Percentiles rank a stretch among this genome's conserved stretches.
Conservation (phyloP, 1,139 yeast genomes). For the Meyerozyma sp. region DNA sequence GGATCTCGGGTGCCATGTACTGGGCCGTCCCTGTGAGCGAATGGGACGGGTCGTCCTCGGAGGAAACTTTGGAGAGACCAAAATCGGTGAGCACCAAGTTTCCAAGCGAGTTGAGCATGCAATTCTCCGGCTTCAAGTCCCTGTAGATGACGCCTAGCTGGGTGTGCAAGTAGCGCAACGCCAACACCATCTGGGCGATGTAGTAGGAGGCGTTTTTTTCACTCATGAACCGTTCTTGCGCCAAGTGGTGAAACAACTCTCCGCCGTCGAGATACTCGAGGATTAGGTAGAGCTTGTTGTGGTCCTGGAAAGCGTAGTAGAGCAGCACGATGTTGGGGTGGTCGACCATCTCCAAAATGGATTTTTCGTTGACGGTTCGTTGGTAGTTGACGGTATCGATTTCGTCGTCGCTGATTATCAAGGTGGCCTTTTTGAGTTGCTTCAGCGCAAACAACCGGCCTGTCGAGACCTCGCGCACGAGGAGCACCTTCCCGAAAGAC, state of each 20-base stretch:
- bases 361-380: conserved; percentile 36
- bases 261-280: conserved; percentile 93
- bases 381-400: conserved; percentile 9
- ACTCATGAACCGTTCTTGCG: conserved; percentile 39
- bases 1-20: conserved; percentile 94
- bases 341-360: conserved; percentile 40
- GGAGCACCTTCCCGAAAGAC: conserved; percentile 82
- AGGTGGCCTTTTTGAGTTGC: conserved; percentile 69
- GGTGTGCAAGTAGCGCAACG: conserved; percentile 69
- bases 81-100: conserved; percentile 86
- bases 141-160: conserved; percentile 81
- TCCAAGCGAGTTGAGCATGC: conserved; percentile 74
- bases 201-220: conserved; percentile 80
- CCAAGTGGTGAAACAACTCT: conserved; percentile 79
- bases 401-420: conserved; percentile 6
- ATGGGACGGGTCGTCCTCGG: conserved; percentile 39
- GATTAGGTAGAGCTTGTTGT: conserved; percentile 69
- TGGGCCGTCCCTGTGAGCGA: conserved; percentile 93
- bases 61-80: conserved; percentile 78
- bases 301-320: conserved; percentile 87
- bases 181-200: conserved; percentile 82
- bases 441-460: conserved; percentile 83
- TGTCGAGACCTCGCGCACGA: conserved; percentile 64
- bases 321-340: conserved; percentile 88
- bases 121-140: conserved; percentile 91